Conservation (phyloP, 768 basidiomycete genomes). For the Leccinum pellstonianum region DNA sequence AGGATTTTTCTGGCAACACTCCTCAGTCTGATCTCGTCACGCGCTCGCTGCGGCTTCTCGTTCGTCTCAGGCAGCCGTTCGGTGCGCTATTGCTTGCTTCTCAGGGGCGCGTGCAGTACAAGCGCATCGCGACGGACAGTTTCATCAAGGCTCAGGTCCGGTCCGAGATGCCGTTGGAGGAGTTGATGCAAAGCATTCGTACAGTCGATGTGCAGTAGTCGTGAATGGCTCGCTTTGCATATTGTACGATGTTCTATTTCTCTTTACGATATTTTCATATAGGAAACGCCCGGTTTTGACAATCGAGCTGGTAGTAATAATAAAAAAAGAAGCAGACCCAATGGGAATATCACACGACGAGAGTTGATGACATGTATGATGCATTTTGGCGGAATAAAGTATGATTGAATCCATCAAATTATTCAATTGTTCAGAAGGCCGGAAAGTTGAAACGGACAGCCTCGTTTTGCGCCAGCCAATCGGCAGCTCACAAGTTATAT, state of each 20-base stretch:
- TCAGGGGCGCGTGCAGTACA: neutral
- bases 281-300: too few species aligned
- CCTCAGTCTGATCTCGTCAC: neutral
- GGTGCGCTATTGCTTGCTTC: neutral
- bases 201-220: neutral
- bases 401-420: too few species aligned
- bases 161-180: neutral
- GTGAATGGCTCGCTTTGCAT: neutral
- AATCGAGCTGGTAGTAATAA: too few species aligned
- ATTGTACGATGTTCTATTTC: neutral
- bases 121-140: neutral
- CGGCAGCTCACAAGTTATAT: too few species aligned
- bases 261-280: too few species aligned
- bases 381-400: too few species aligned
- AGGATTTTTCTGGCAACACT: neutral
- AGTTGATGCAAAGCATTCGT: neutral
- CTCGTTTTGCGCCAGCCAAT: too few species aligned
- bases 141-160: neutral
- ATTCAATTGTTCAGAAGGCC: too few species aligned
- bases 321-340: too few species aligned
- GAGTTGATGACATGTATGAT: too few species aligned
- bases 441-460: too few species aligned
- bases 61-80: neutral
- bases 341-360: too few species aligned
- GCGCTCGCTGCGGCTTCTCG: neutral